Conservation (phyloP, 1,284 basidiomycete genomes). For the Vanrija pseudolonga region DNA sequence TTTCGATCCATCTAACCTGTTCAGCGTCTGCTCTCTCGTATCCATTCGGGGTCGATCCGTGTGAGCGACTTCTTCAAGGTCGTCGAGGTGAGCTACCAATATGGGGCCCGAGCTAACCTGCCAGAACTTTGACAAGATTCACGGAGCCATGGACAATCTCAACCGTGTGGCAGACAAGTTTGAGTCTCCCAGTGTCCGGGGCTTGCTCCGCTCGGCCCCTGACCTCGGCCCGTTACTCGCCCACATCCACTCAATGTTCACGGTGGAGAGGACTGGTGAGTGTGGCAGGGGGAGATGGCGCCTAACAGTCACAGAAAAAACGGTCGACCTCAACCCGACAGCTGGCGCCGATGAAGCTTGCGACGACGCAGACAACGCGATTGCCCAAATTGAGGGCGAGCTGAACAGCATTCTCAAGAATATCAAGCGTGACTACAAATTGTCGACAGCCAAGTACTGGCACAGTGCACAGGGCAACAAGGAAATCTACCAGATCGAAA, state of each 20-base stretch:
- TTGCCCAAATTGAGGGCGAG: conserved; percentile 62
- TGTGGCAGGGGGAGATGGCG: neutral
- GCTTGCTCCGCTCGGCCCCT: conserved; percentile 73
- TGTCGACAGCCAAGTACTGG: conserved; percentile 59
- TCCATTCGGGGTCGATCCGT: conserved; percentile 84
- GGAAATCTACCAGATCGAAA: conserved; percentile 86
- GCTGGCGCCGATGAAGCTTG: conserved; percentile 79
- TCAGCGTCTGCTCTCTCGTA: conserved; percentile 77
- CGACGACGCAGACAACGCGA: conserved; percentile 69
- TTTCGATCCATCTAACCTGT: neutral
- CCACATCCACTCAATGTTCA: conserved; percentile 69
- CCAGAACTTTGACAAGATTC: conserved; percentile 72
- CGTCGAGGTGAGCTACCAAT: conserved; percentile 57
- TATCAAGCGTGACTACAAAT: conserved; percentile 57
- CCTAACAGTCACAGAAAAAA: conserved; percentile 22
- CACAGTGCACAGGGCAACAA: conserved; percentile 79
- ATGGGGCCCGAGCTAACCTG: conserved; percentile 1
- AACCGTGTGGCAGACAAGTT: conserved; percentile 66
- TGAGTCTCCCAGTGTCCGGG: conserved; percentile 67
- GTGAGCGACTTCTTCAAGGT: conserved; percentile 82
- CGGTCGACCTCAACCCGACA: conserved; percentile 60
- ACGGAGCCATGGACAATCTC: conserved; percentile 62
- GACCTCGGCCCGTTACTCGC: conserved; percentile 62
- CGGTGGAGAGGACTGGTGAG: conserved; percentile 62
- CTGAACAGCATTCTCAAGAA: conserved; percentile 62